Conservation (phyloP, 78 protist species). For the Dictyostelium firmibasis region DNA sequence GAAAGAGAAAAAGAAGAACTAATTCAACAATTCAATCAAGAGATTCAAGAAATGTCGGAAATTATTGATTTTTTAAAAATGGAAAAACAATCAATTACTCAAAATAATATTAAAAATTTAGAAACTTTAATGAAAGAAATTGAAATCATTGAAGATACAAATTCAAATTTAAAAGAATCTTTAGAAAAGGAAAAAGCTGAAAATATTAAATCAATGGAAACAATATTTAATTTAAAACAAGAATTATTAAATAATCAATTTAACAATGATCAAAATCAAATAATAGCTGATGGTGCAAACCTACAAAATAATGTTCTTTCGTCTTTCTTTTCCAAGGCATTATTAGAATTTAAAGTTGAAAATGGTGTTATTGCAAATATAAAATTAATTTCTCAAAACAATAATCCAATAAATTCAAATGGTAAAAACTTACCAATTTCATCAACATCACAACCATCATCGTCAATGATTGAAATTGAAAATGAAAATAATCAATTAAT, state of each 20-base stretch:
- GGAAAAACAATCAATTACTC: constrained; percentile 26
- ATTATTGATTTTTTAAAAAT: constrained; percentile 24
- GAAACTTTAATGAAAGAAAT: constrained; percentile 74
- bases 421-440: background rate
- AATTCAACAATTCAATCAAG: constrained; percentile 2
- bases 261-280: background rate
- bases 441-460: background rate
- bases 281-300: background rate
- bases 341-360: constrained; percentile 30
- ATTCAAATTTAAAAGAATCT: constrained; percentile 3
- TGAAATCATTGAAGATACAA: constrained; percentile 62
- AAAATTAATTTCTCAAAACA: constrained; percentile 1
- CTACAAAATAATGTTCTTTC: background rate
- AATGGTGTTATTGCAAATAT: constrained; percentile 48
- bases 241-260: background rate
- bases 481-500: constrained; percentile 38
- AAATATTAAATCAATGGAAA: constrained; percentile 8
- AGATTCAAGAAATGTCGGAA: background rate
- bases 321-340: constrained; percentile 19
- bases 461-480: constrained; percentile 20
- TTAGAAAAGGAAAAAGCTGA: constrained; percentile 18
- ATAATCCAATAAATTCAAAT: background rate
- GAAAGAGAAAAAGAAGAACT: constrained; percentile 67
- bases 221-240: constrained; percentile 26
- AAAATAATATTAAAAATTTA: constrained; percentile 46